Evolutionary conservation across 2,329 filamentous ascomycete species (phyloP).

Genomic region (Leptographium procerum): DNA sequence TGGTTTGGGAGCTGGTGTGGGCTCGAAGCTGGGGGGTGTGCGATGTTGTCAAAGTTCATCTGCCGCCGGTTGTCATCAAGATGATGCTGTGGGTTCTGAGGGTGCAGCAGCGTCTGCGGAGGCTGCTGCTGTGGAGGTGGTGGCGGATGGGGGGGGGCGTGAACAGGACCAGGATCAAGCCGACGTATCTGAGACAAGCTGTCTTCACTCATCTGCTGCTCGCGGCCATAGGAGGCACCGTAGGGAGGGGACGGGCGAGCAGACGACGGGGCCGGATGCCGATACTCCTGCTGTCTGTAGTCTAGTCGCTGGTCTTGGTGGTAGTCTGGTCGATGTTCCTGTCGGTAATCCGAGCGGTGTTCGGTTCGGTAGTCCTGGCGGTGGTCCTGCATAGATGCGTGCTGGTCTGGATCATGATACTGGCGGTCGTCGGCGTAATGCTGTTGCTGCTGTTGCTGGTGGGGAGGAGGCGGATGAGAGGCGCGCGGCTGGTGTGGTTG

Average conservation of each 20-base stretch:
- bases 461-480: constrained; percentile 25
- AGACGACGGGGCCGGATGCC: neutral
- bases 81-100: neutral
- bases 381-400: constrained; percentile 43
- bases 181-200: neutral
- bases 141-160: neutral
- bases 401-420: constrained; percentile 44
- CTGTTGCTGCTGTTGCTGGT: constrained; percentile 21
- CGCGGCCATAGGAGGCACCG: neutral
- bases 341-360: constrained; percentile 2
- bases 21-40: neutral
- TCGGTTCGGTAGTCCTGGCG: constrained; percentile 13
- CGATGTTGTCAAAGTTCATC: constrained; percentile 8
- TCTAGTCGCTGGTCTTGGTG: neutral
- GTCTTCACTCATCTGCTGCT: neutral
- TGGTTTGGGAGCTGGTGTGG: neutral
- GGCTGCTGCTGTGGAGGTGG: neutral
- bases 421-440: constrained; percentile 39
- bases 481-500: constrained; percentile 1
- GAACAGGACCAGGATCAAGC: neutral
- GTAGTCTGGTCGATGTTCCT: constrained; percentile 1
- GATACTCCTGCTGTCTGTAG: constrained; percentile 4
- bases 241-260: neutral
- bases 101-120: neutral
- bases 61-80: constrained; percentile 7